A percentile compares a stretch with the other conserved stretches of the same genome.
Conservation (phyloP, 352 stramenopile species). For the Globisporangium recalcitrans region DNA sequence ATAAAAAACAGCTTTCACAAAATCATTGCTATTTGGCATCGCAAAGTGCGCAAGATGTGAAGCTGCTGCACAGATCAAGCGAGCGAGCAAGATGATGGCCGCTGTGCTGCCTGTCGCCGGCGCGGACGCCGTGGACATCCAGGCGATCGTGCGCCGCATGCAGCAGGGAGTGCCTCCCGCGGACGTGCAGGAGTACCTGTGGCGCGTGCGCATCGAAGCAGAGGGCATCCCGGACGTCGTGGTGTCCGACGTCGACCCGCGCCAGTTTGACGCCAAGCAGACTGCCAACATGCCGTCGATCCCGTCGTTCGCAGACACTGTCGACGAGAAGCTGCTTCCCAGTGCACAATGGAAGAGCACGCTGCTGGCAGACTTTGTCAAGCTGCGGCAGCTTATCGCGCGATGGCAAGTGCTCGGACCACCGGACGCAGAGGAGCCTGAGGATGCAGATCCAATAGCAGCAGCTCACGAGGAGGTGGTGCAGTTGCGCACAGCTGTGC, state of each 20-base stretch:
- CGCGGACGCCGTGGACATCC: slow-evolving; percentile 45
- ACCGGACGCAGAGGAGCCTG: slow-evolving; percentile 29
- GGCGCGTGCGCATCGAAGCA: slow-evolving; percentile 75
- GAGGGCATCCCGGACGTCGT: slow-evolving; percentile 76
- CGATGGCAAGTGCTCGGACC: slow-evolving; percentile 67
- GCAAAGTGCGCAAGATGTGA: background rate
- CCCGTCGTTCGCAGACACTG: slow-evolving; percentile 31
- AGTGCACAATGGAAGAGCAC: slow-evolving; percentile 45
- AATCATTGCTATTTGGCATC: background rate
- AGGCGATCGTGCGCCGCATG: slow-evolving; percentile 60
- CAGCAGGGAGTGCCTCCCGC: slow-evolving; percentile 50
- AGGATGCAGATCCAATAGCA: slow-evolving; percentile 2
- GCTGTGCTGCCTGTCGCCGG: slow-evolving; percentile 59
- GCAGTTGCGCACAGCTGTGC: slow-evolving; percentile 52
- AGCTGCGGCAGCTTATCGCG: slow-evolving; percentile 65
- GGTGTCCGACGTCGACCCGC: slow-evolving; percentile 55
- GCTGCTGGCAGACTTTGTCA: slow-evolving; percentile 72
- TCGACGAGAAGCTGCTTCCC: slow-evolving; percentile 25
- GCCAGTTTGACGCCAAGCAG: slow-evolving; percentile 60
- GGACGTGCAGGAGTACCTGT: slow-evolving; percentile 84
- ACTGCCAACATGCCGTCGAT: slow-evolving; percentile 70
- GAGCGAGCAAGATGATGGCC: slow-evolving; percentile 54
- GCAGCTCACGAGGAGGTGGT: background rate
- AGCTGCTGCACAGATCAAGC: slow-evolving; percentile 1
- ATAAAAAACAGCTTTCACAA: too few relatives aligned